Evolutionary conservation across 2,329 filamentous ascomycete genomes (phyloP), one percentile per base, ranked within the genome.

Genomic region (Pestalotiopsis sp.): DNA sequence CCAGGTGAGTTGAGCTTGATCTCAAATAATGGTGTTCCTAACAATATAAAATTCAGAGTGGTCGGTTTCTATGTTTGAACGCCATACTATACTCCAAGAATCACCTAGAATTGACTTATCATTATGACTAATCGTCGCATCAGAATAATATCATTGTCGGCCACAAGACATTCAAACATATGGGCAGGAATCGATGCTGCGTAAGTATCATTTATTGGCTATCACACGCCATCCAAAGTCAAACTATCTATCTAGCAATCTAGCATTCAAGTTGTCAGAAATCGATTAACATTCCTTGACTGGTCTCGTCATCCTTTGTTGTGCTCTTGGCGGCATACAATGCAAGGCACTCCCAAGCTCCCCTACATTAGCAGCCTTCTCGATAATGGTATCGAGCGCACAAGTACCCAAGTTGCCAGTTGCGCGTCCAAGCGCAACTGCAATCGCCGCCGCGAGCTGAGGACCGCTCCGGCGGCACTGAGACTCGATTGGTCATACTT

Each of bases 161-260:
- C 20, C 27, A 36, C 27, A 39, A n/a, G 31, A 38, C 31, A n/a
- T 52, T 6, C n/a, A 62, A 7, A 14, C 6, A 23, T n/a, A 20
- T 4, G 20, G 38, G 9, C 4, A 13, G 4, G 6, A 20, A 36
- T 59, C 1, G 3, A 23, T 41, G 27, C n/a, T 13, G 25, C 25
- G 20, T 4, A 39, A 36, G 12, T 20, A 62, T 39, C 13, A 20
- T 36, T 39, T 20, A 62, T 62, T 62, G 25, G 14, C 59, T 17
- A 39, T 62, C 17, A 27, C 12, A 59, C 7, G 57, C 20, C 57
- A 27, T 62, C 36, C 31, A 36, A 62, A 62, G 59, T 31, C 59
- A 62, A 62, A 62, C 59, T 39, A 31, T 62, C 25, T 62, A 62
- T 27, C 57, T 62, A n/a, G 59, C 59, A 36, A 31, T 62, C 25